Evolutionary conservation across 176 grass and related monocot genomes (phyloP).

Genomic region (Eleusine coracana): DNA sequence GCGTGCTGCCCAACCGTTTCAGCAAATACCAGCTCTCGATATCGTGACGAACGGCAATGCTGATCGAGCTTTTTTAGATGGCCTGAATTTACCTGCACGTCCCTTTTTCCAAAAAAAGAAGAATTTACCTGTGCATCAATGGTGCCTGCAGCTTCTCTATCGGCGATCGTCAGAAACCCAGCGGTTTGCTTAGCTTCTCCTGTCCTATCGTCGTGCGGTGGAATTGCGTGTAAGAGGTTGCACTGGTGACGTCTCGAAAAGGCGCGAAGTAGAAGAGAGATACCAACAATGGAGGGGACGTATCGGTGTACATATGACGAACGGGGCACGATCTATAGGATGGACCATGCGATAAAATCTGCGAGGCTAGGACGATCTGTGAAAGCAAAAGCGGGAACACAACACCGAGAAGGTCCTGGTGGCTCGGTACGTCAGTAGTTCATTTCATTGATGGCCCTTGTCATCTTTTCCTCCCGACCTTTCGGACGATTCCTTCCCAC

Average conservation of each 20-base stretch:
- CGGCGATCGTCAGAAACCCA: not conserved
- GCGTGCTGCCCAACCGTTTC: not conserved
- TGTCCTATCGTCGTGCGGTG: not conserved
- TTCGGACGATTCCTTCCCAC: not conserved
- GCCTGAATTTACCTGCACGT: not conserved
- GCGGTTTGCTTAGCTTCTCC: not conserved
- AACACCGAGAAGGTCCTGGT: not conserved
- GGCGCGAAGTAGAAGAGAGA: not conserved
- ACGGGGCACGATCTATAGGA: not conserved
- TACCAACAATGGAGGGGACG: not conserved
- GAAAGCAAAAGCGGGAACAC: not conserved
- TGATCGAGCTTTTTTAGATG: not conserved
- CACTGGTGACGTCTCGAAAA: no score
- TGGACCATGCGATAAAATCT: not conserved
- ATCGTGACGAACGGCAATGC: not conserved
- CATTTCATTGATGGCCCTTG: not conserved
- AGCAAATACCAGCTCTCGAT: no score
- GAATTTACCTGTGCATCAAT: not conserved
- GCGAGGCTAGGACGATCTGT: not conserved
- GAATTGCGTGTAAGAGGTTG: not conserved
- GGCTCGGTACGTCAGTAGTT: not conserved
- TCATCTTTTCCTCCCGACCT: constrained; percentile 26
- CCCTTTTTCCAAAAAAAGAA: no score
- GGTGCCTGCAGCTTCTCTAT: no score
- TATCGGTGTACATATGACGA: not conserved